Percentiles rank a stretch among this genome's conserved stretches.
These are phyloP conservation scores for Chytridiales sp. DNA, from an alignment of 371 early-diverging fungal genomes.

Conservation along the genomic window DNA sequence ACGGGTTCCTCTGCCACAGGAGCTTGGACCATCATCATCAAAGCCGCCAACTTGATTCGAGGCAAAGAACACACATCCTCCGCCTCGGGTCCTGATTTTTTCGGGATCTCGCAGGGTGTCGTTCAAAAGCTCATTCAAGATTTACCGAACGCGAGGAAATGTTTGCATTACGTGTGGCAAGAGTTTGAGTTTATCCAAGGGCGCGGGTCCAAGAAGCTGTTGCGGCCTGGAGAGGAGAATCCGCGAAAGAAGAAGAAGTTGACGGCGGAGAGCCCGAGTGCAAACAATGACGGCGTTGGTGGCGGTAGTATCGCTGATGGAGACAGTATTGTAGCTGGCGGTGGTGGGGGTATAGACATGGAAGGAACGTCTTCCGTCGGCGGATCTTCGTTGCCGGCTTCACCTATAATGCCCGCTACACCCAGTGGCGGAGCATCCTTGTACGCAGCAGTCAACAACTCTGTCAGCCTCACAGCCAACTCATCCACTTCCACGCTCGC, in stretches of 20 bases:
- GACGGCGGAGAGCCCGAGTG: too few relatives aligned
- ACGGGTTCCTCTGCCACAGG: conserved; percentile 82
- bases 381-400: too few relatives aligned
- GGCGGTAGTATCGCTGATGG: too few relatives aligned
- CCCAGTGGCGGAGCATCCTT: too few relatives aligned
- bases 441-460: too few relatives aligned
- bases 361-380: too few relatives aligned
- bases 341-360: too few relatives aligned
- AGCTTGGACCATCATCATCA: conserved; percentile 85
- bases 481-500: too few relatives aligned
- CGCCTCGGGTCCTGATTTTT: conserved; percentile 88
- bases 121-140: conserved; percentile 90
- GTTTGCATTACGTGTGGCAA: conserved; percentile 72
- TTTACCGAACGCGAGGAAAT: conserved; percentile 69
- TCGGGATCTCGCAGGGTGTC: conserved; percentile 85
- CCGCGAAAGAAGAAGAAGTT: not conserved
- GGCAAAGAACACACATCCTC: conserved; percentile 76
- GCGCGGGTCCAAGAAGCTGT: conserved; percentile 3
- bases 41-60: conserved; percentile 72
- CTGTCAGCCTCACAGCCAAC: too few relatives aligned
- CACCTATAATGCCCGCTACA: too few relatives aligned
- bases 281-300: too few relatives aligned
- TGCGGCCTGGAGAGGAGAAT: not conserved
- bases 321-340: too few relatives aligned
- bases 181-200: conserved; percentile 22